phyloP scores from a whole-genome alignment of 139 green algal species.

The Chlamydomonas incerta region DNA sequence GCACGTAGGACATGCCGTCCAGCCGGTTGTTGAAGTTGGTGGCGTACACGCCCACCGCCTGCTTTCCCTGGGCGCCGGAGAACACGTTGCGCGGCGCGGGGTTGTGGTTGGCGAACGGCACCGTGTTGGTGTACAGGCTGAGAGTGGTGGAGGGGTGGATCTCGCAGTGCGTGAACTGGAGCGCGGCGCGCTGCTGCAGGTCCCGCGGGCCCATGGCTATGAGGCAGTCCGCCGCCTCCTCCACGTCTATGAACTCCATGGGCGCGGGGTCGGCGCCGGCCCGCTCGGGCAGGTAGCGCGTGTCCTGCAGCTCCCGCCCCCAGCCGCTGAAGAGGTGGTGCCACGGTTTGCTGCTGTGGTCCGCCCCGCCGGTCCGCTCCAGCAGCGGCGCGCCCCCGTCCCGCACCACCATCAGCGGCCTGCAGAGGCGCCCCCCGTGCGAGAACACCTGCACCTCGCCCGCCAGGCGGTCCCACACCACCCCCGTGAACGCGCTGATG shows the following conservation, averaged over 20 bases:
- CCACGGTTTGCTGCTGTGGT: not conserved
- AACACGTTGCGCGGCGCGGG: conserved; percentile 68
- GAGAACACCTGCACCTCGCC: conserved; percentile 8
- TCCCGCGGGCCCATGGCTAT: conserved; percentile 40
- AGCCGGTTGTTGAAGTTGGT: conserved; percentile 64
- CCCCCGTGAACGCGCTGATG: not conserved
- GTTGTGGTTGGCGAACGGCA: conserved; percentile 79
- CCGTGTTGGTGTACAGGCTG: conserved; percentile 64
- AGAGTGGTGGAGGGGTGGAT: conserved; percentile 72
- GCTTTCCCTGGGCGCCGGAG: conserved; percentile 56
- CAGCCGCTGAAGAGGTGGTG: not conserved
- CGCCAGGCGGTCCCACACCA: not conserved
- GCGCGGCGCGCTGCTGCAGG: not conserved
- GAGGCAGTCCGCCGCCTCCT: conserved; percentile 73
- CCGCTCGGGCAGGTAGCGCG: not conserved
- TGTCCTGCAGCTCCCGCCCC: not conserved
- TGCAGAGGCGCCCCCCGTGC: conserved; percentile 2
- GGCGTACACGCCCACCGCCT: conserved; percentile 74
- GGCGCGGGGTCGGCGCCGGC: not conserved
- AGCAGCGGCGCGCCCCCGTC: conserved; percentile 46
- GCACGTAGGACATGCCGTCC: conserved; percentile 54
- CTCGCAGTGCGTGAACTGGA: conserved; percentile 75
- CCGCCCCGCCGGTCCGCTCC: not conserved
- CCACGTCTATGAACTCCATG: conserved; percentile 76
- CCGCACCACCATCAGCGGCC: conserved; percentile 50